Evolutionary conservation across 2,329 filamentous ascomycete species (phyloP).

Genomic region (Metarhizium robertsii): DNA sequence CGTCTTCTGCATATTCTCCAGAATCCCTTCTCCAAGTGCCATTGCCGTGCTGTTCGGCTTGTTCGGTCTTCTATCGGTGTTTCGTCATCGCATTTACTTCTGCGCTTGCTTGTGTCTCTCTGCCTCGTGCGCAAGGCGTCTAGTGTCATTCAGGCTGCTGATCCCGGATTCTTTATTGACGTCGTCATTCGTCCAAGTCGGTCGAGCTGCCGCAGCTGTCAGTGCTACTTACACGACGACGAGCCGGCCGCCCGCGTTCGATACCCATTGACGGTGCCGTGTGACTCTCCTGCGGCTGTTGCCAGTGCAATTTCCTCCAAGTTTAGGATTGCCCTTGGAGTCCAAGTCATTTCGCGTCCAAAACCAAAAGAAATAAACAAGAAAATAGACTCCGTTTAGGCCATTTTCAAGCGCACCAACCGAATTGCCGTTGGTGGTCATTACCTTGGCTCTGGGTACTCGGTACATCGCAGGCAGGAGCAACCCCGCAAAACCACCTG

Average conservation of each 20-base stretch:
- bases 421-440: not conserved
- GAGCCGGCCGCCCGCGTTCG: not conserved
- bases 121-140: not conserved
- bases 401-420: not conserved
- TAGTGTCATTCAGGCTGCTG: not conserved
- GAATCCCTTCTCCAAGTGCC: not conserved
- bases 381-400: not conserved
- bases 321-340: not conserved
- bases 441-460: not conserved
- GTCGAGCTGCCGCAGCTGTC: not conserved
- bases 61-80: slow-evolving; percentile 5
- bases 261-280: not conserved
- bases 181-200: not conserved
- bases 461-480: not conserved
- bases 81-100: not conserved
- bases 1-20: not conserved
- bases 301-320: not conserved
- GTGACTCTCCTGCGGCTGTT: not conserved
- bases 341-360: not conserved
- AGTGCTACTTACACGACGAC: not conserved
- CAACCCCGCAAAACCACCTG: slow-evolving; percentile 3
- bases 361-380: not conserved
- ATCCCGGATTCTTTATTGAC: not conserved
- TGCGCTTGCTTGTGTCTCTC: not conserved
- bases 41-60: slow-evolving; percentile 1